Evolutionary conservation across 2,329 filamentous ascomycete species (phyloP).

Genomic region (Hypocrella siamensis): DNA sequence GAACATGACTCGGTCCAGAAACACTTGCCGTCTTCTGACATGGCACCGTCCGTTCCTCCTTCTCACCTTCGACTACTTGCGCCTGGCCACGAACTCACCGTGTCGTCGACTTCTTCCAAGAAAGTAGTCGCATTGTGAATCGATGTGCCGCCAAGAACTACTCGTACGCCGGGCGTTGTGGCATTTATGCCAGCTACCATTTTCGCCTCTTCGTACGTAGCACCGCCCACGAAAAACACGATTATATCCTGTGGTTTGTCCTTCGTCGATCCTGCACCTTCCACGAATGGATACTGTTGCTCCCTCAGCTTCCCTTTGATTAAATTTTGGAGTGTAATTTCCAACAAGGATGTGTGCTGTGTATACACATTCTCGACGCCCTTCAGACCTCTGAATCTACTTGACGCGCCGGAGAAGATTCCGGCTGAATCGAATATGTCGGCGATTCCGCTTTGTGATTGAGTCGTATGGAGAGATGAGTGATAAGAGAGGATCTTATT

Average conservation of each 20-base stretch:
- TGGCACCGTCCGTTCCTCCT: too few relatives aligned
- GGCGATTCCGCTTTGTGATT: conserved; percentile 62
- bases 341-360: conserved; percentile 80
- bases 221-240: conserved; percentile 84
- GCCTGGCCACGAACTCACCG: conserved; percentile 75
- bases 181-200: conserved; percentile 92
- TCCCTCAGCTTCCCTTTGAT: conserved; percentile 83
- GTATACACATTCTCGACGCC: conserved; percentile 99
- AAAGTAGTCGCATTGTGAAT: conserved; percentile 83
- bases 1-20: background rate
- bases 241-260: conserved; percentile 97
- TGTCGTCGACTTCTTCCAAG: conserved; percentile 81
- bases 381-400: conserved; percentile 84
- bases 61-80: conserved; percentile 12
- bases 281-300: conserved; percentile 83
- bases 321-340: conserved; percentile 76
- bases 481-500: conserved; percentile 74
- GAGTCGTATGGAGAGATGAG: conserved; percentile 66
- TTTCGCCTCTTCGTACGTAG: conserved; percentile 94
- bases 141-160: conserved; percentile 77
- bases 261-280: conserved; percentile 68
- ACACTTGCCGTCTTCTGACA: too few relatives aligned
- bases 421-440: conserved; percentile 86
- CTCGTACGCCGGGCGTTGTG: conserved; percentile 70
- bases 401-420: conserved; percentile 78